Conservation (phyloP, 805 yeast genomes). For the Cyberlindnera samutprakarnensis region DNA sequence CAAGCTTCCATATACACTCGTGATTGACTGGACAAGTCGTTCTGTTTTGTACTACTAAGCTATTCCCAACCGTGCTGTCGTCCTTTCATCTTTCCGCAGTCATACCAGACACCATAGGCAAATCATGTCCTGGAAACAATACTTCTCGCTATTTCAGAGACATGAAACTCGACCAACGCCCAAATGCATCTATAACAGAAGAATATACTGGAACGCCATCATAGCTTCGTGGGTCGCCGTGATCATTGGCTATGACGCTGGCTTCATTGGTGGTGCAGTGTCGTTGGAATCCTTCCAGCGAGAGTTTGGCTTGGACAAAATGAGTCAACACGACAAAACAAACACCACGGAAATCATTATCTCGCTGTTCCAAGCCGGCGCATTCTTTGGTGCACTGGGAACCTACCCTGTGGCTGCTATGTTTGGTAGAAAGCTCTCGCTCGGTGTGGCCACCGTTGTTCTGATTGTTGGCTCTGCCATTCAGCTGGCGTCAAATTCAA, state of each 20-base stretch:
- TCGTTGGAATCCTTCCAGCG: conserved; percentile 34
- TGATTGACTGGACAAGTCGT: no score
- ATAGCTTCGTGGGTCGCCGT: conserved; percentile 41
- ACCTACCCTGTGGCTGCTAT: conserved; percentile 36
- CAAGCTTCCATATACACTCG: no score
- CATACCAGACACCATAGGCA: no score
- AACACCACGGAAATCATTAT: conserved; percentile 33
- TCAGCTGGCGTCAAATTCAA: conserved; percentile 23
- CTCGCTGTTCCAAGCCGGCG: conserved; percentile 45
- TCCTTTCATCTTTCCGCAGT: no score
- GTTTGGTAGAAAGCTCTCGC: conserved; percentile 32
- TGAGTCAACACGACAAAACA: conserved; percentile 22
- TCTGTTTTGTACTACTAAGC: no score
- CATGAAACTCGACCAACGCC: conserved; percentile 28
- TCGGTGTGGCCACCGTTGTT: conserved; percentile 32
- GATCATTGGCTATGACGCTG: conserved; percentile 49
- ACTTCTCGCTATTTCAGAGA: conserved; percentile 12
- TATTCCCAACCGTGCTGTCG: no score
- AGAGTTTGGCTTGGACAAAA: conserved; percentile 35
- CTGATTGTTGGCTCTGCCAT: conserved; percentile 38
- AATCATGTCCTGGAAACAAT: conserved; percentile 9
- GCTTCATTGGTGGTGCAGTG: conserved; percentile 49
- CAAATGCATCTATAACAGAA: conserved; percentile 35
- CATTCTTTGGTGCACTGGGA: conserved; percentile 38
- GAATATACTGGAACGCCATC: conserved; percentile 36